Conservation (phyloP, 805 yeast genomes). For the Suhomyces sp. region DNA sequence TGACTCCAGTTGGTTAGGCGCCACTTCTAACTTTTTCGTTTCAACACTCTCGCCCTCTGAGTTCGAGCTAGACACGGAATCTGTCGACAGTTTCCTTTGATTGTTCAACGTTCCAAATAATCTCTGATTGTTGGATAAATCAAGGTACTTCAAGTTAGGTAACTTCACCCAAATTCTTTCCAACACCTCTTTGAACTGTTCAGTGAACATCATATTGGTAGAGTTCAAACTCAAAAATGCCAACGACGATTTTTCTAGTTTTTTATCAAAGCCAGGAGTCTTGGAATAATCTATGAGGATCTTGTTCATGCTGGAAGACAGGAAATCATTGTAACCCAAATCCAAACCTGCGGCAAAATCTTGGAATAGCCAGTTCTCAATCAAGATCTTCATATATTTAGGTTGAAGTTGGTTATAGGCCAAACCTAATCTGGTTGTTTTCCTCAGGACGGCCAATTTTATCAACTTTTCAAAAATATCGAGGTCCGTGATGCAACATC, state of each 20-base stretch:
- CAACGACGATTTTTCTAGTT: conserved; percentile 21
- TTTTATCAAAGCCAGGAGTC: conserved; percentile 16
- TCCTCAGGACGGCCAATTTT: conserved; percentile 49
- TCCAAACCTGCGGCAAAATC: conserved; percentile 66
- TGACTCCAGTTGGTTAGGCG: not conserved
- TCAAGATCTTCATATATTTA: conserved; percentile 51
- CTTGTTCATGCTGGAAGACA: conserved; percentile 29
- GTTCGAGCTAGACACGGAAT: not conserved
- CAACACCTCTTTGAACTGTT: conserved; percentile 46
- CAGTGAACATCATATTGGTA: conserved; percentile 53
- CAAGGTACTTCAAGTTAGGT: conserved; percentile 66
- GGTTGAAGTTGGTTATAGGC: conserved; percentile 67
- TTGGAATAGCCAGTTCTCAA: conserved; percentile 57
- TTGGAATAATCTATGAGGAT: conserved; percentile 35
- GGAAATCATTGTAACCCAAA: conserved; percentile 76
- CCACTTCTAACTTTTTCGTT: not conserved
- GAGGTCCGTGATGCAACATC: conserved; percentile 61
- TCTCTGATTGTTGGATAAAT: conserved; percentile 65
- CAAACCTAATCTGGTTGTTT: conserved; percentile 66
- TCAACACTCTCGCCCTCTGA: not conserved
- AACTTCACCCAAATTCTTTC: conserved; percentile 50
- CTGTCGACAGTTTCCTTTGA: not conserved
- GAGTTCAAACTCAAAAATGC: conserved; percentile 61
- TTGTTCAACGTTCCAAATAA: conserved; percentile 51
- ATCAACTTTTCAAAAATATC: conserved; percentile 55